Base-by-base conservation (phyloP, 2,329 filamentous ascomycete genomes). In the Achaetomium macrosporum region DNA sequence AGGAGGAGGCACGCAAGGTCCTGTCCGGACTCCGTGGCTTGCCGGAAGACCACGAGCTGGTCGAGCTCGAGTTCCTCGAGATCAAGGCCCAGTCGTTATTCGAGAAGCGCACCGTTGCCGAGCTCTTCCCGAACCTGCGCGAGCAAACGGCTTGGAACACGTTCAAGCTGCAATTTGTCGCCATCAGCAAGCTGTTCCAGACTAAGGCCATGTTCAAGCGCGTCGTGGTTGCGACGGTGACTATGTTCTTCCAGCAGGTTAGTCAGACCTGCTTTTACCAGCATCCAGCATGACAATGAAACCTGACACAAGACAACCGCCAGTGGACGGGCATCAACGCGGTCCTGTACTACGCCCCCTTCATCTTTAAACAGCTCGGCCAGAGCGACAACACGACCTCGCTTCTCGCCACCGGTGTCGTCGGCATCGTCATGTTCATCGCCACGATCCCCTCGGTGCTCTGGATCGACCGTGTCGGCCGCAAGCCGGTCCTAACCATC, bases 41-140 rank as follows among this genome's bases (percentile, higher is more conserved):
- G 0, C 66, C 79, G 0, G 64, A 71, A 15, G 78, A 85, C 57
- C 78, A 90, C 63, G 82, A 88, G 52, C 76, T 88, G 0, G 79
- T 91, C 36, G 78, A 85, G 58, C 74, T 90, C 1, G 88, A 92
- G 63, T 90, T 86, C 64, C 77, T 90, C n/a, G 88, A 92, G 65
- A 91, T 92, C 70, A 88, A 88, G 66, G 86, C 87, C 0, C 85
- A 90, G 66, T 84, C 82, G 0, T 67, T 87, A 16, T 93, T 92
- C 59, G 87, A 92, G 68, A 88, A 90, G 69, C 79, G 82, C 33
- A 82, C 81, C 1, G 75, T 85, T 10, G 78, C 79, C 0, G 83
- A 86, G 57, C 75, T 83, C 20, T 90, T 87, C 66, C 87, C 87
- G 0, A 73, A 84, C 33, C 71, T 87, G 13, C 71, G 75, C 2